Conservation (phyloP, 2,329 filamentous ascomycete genomes). For the Epicoccum sorghinum region DNA sequence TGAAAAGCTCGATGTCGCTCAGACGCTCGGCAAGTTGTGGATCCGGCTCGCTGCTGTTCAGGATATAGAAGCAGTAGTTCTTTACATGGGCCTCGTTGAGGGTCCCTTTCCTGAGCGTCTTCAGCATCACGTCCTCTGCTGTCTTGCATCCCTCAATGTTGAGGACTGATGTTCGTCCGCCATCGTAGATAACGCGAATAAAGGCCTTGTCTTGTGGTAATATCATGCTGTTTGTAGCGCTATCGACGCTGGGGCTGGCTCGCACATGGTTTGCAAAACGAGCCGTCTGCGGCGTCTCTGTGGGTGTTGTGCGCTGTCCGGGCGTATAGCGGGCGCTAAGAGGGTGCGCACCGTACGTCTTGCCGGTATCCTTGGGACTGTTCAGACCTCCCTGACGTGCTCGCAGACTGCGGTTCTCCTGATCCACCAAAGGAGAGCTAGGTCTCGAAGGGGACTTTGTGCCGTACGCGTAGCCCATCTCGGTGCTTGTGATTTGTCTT, state of each 20-base stretch:
- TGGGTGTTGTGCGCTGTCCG: conserved; percentile 58
- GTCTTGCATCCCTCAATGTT: conserved; percentile 91
- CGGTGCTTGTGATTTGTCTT: conserved; percentile 52
- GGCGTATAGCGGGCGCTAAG: conserved; percentile 55
- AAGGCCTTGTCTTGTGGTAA: conserved; percentile 85
- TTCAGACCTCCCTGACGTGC: conserved; percentile 64
- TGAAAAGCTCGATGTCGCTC: conserved; percentile 85
- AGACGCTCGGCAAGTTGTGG: conserved; percentile 80
- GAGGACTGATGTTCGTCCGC: conserved; percentile 89
- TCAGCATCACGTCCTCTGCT: conserved; percentile 89
- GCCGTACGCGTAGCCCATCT: conserved; percentile 52
- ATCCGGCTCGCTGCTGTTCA: conserved; percentile 84
- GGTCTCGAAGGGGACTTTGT: conserved; percentile 69
- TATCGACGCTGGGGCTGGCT: conserved; percentile 83
- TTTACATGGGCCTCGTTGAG: conserved; percentile 89
- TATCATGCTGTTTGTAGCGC: conserved; percentile 75
- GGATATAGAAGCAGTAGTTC: conserved; percentile 96
- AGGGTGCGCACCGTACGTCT: conserved; percentile 62
- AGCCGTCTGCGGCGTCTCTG: conserved; percentile 66
- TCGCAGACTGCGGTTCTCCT: conserved; percentile 58
- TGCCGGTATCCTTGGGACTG: conserved; percentile 60
- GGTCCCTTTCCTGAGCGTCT: conserved; percentile 85
- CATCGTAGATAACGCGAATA: conserved; percentile 91
- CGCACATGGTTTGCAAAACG: conserved; percentile 73
- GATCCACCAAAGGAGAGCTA: conserved; percentile 71